These are phyloP conservation scores for Fagopyrum tataricum DNA, from an alignment of 148 eudicot species.

Conservation along the genomic window DNA sequence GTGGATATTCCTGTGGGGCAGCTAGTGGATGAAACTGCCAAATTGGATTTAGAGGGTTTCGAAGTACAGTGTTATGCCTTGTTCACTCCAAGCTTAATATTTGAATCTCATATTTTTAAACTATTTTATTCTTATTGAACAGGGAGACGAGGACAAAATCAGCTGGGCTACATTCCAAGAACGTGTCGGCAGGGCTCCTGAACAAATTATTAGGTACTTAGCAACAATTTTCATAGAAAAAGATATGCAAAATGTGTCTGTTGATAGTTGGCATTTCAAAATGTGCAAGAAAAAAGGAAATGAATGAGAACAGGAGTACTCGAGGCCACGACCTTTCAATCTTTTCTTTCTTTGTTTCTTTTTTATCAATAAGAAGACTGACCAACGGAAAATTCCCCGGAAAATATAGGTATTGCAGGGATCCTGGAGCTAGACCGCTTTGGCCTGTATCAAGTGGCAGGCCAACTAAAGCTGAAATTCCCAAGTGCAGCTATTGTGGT, in stretches of 20 bases:
- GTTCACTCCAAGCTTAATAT: background rate
- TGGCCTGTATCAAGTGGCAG: slow-evolving; percentile 79
- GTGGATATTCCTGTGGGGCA: slow-evolving; percentile 30
- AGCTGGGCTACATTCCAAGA: slow-evolving; percentile 75
- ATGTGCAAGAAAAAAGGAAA: background rate
- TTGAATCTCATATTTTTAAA: background rate
- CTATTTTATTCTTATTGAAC: slow-evolving; percentile 18
- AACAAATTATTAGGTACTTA: slow-evolving; percentile 72
- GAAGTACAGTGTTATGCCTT: slow-evolving; percentile 30
- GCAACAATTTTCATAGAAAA: background rate
- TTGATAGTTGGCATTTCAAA: background rate
- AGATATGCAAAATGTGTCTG: background rate
- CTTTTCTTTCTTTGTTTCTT: too few relatives aligned
- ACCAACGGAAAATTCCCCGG: background rate
- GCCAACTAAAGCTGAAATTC: slow-evolving; percentile 57
- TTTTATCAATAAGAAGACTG: background rate
- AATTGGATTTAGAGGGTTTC: slow-evolving; percentile 36
- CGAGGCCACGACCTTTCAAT: background rate
- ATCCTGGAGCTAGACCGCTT: slow-evolving; percentile 51
- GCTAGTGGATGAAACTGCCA: slow-evolving; percentile 28
- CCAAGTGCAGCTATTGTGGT: slow-evolving; percentile 55
- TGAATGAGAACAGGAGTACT: background rate
- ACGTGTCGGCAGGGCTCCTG: slow-evolving; percentile 60
- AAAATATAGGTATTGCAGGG: slow-evolving; percentile 32
- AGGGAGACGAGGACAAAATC: slow-evolving; percentile 64